Evolutionary conservation across 768 basidiomycete genomes (phyloP), one percentile per base, ranked within the genome.

Genomic region (Trametes meyenii): DNA sequence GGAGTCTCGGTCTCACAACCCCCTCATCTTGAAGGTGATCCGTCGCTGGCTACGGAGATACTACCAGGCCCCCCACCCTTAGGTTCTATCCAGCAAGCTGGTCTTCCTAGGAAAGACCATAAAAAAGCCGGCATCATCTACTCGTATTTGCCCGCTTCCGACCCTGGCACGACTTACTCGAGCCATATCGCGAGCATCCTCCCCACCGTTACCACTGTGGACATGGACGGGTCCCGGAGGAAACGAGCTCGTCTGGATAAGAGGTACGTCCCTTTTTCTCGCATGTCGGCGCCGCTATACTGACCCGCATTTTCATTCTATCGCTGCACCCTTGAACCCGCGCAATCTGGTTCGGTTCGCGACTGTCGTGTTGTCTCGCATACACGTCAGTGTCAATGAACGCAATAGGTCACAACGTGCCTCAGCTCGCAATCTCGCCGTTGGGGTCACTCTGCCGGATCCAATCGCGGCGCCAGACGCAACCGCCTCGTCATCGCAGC

Each of bases 101-200:
- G 68, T 38, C 40, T 65, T 13, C 61, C 83, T 56, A 90, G 88
- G 78, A 86, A 89, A 72, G 91, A 94, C 79, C 86, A 86, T 70
- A 90, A 83, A 79, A 92, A 93, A 77, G 84, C 88, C 53, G 74
- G 82, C 65, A 77, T 82, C 66, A 76, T 81, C 61, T 80, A 85
- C 75, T 92, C 92, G 63, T 94, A 93, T 80, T 81, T 94, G 72
- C 91, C 92, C 49, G 76, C 85, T 64, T 85, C 86, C 70, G 92
- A 94, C 81, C 92, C 92, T 64, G 92, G 92, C 71, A 88, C 92
- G 68, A 94, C 92, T 24, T 94, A 92, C 79, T 85, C 88, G 72
- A 89, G 87, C 61, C 82, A 88, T 72, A 82, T 86, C 78, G 81
- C 85, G 66, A 83, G 84, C 62, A 83, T 87, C 71, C 66, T 71